Base-by-base conservation (phyloP, 2,329 filamentous ascomycete species). In the Penicillium sp. region DNA sequence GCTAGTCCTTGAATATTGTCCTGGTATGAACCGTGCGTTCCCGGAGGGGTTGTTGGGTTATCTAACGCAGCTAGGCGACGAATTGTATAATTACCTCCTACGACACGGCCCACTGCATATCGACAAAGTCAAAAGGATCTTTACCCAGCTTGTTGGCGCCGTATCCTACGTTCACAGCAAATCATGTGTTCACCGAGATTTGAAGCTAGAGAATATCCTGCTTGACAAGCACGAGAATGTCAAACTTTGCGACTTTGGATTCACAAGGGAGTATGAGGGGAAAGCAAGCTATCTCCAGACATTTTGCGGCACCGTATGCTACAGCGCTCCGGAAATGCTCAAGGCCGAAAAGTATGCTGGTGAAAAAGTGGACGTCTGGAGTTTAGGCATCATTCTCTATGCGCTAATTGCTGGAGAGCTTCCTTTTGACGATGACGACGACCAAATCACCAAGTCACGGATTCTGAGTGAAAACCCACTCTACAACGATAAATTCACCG, bases 291-390 rank as follows among this genome's bases (percentile, higher is more conserved):
- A 98, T 73, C 81, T 99, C 59, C 94, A 98, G 78, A 99, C 95
- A 1, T 99, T 97, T 78, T 99, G 95, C 76, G 95, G 95, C 5
- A 99, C 95, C 0, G 90, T 99, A 65, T 98, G 94, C 80, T 99
- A 99, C 78, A 97, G 93, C 58, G 95, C 95, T 2, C 95, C 95
- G 2, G 95, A 99, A 78, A 99, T 99, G 95, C 84, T 99, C 46
- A 97, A 95, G 76, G 95, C 93, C 45, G 95, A 99, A 77, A 98
- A 96, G 77, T 99, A 99, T 75, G 95, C 93, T 0, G 94, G 93
- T 29, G 93, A 97, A 81, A 98, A 97, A 81, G 94, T 99, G 53
- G 95, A 99, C 73, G 93, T 99, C 5, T 99, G 95, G 95, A 98
- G 94, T 78, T 91, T 93, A 74, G 93, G 93, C 64, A 93, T 97